phyloP scores from a whole-genome alignment of 805 yeast genomes.

The Ogataea zsoltii region DNA sequence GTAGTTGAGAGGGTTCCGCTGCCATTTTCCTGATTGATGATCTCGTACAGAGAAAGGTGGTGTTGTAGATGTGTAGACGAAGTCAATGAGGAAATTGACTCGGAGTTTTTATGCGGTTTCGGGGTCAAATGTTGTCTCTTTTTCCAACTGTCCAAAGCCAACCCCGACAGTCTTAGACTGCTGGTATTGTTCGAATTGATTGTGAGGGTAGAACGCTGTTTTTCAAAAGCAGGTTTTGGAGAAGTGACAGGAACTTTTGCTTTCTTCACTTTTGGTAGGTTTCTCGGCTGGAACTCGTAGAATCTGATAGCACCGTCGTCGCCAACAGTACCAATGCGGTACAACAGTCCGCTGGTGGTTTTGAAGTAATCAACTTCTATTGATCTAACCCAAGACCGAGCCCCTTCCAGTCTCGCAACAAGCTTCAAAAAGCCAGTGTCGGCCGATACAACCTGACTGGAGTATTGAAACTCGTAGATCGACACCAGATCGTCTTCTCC shows the following conservation, averaged over 20 bases:
- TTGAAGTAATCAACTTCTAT: constrained; percentile 45
- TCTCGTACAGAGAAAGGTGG: constrained; percentile 28
- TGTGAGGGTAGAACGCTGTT: constrained; percentile 15
- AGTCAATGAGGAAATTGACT: constrained; percentile 33
- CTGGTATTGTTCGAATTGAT: constrained; percentile 14
- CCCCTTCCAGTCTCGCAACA: constrained; percentile 44
- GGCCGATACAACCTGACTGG: constrained; percentile 1
- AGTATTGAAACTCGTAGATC: constrained; percentile 39
- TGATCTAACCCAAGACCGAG: constrained; percentile 50
- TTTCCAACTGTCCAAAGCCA: constrained; percentile 13
- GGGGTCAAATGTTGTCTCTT: constrained; percentile 14
- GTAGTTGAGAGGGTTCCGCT: constrained; percentile 6
- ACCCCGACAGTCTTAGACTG: constrained; percentile 11
- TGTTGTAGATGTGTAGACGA: constrained; percentile 28
- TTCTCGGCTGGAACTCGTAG: constrained; percentile 55
- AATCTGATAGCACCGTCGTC: constrained; percentile 53
- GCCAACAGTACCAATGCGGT: constrained; percentile 54
- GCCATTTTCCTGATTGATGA: constrained; percentile 27
- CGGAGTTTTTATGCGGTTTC: constrained; percentile 19
- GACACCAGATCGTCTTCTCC: constrained; percentile 55
- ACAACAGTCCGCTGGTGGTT: constrained; percentile 34
- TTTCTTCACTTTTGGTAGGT: constrained; percentile 37
- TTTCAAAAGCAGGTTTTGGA: constrained; percentile 13
- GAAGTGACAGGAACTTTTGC: constrained; percentile 13
- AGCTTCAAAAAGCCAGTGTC: constrained; percentile 26